Percentiles rank a stretch among this genome's conserved stretches.
These are phyloP conservation scores for Claviceps pazoutovae DNA, from an alignment of 2,329 filamentous ascomycete species.

Conservation along the genomic window DNA sequence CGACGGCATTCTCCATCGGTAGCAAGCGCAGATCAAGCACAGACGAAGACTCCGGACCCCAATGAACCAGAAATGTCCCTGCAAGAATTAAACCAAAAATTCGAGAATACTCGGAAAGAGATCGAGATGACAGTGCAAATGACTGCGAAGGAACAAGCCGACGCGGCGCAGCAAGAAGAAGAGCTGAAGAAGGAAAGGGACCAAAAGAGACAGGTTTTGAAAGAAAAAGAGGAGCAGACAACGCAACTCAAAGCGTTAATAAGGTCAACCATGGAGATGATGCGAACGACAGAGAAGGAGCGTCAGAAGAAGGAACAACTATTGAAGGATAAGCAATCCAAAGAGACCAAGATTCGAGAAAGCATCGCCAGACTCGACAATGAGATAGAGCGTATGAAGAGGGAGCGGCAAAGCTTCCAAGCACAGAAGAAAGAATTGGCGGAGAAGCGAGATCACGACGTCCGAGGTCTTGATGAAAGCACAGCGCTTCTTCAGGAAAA, in stretches of 20 bases:
- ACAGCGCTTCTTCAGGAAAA: conserved; percentile 51
- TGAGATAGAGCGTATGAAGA: conserved; percentile 45
- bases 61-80: conserved; percentile 52
- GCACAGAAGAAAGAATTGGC: conserved; percentile 37
- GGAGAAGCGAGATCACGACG: conserved; percentile 36
- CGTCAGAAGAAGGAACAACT: conserved; percentile 64
- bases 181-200: conserved; percentile 67
- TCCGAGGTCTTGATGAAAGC: conserved; percentile 37
- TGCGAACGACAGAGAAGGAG: conserved; percentile 66
- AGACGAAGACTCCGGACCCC: conserved; percentile 27
- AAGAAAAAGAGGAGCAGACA: conserved; percentile 83
- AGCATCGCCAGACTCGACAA: conserved; percentile 55
- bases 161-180: conserved; percentile 50
- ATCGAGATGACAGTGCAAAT: conserved; percentile 65
- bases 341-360: conserved; percentile 55
- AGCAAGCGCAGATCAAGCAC: conserved; percentile 37
- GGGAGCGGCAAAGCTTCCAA: conserved; percentile 39
- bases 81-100: conserved; percentile 64
- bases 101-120: conserved; percentile 69
- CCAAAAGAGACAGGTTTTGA: conserved; percentile 60
- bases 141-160: conserved; percentile 57
- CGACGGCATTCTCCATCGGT: conserved; percentile 64
- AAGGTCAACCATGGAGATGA: conserved; percentile 64
- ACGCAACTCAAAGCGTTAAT: conserved; percentile 72
- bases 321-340: conserved; percentile 53